Conservation (phyloP, 179 eudicot species). For the Beta corolliflora region DNA sequence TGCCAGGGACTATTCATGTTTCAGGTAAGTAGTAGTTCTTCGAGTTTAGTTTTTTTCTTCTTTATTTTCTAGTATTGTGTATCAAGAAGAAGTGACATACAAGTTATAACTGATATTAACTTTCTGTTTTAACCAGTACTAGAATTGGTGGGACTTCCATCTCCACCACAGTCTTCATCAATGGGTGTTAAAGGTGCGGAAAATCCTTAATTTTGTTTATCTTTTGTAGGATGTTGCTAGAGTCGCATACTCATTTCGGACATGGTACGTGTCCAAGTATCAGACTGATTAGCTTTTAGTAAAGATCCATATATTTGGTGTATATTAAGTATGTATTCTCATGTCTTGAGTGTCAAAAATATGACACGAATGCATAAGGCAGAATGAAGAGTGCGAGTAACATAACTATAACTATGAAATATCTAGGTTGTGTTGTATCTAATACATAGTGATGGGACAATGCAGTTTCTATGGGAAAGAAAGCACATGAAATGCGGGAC, state of each 20-base stretch:
- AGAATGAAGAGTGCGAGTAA: no score
- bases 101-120: neutral
- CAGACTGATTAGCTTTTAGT: no score
- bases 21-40: conserved; percentile 53
- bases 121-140: conserved; percentile 44
- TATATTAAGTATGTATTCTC: no score
- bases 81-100: neutral
- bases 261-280: no score
- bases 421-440: conserved; percentile 1
- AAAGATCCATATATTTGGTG: no score
- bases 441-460: conserved; percentile 8
- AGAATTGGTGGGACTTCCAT: conserved; percentile 62
- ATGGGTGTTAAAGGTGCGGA: conserved; percentile 56
- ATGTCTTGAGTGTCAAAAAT: no score
- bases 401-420: no score
- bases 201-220: neutral
- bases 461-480: conserved; percentile 92
- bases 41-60: neutral
- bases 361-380: no score
- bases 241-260: no score
- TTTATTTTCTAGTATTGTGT: neutral
- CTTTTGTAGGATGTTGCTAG: neutral
- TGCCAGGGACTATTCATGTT: conserved; percentile 94
- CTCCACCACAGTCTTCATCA: conserved; percentile 50
- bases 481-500: conserved; percentile 50